Base-by-base conservation (phyloP, 2,329 filamentous ascomycete species). In the Knoxdaviesia capensis region DNA sequence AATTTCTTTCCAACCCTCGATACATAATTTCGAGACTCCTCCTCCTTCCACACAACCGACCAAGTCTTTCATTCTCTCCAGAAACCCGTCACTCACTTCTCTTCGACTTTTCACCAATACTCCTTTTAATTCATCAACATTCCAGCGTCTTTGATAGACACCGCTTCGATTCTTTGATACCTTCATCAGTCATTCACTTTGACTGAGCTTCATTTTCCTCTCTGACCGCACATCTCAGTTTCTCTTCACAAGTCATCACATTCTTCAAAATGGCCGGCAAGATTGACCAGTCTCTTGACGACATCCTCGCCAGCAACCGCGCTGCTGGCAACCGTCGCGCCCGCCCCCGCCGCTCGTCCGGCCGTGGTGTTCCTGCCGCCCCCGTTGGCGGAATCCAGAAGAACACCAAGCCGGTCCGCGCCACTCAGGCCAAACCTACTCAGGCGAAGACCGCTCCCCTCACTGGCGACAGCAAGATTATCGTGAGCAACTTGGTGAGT, bases 401-500 rank as follows among this genome's bases (percentile, higher is more conserved):
- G 72, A 75, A 66, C 51, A 68, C 72, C 45, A 81, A 69, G 54
- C 60, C 66, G 50, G 58, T 68, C 45, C 80, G 79, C 53, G 66
- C 66, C 49, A 62, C 65, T 46, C 63, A 66, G 39, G 66, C 68
- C 51, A 77, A 77, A 63, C 64, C 72, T 46, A 65, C 69, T 36
- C 74, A 82, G 47, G 71, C 74, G 52, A 81, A 77, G 57, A 71
- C 73, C 46, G 62, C 71, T 44, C 63, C 68, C 50, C 60, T 64
- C 47, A 66, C 67, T 54, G 77, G 75, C 55, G 85, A 92, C 52
- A 92, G 85, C 71, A 96, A 94, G 68, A 88, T 96, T 65, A 83
- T 94, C 63, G 88, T 98, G 65, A 94, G 85, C 79, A 92, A 92
- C 69, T 74, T 98, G 71, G 87, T 94, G 80, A 63, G 86, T 39